phyloP scores from a whole-genome alignment of 2,329 filamentous ascomycete genomes.

The Fusarium nematophilum region DNA sequence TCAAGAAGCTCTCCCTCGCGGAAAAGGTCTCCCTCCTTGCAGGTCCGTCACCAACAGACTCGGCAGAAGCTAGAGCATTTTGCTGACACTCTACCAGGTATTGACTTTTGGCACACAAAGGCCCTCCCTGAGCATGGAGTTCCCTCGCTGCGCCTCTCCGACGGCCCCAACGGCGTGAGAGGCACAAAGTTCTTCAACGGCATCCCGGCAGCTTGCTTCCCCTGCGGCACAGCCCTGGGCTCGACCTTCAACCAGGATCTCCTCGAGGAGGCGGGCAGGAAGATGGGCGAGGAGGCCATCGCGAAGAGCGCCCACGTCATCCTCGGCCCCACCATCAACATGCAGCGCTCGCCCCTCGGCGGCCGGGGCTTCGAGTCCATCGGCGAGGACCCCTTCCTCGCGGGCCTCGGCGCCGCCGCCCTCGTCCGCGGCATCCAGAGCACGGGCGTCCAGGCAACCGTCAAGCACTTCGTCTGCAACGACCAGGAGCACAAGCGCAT shows the following conservation, averaged over 20 bases:
- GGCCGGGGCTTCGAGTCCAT: conserved; percentile 71
- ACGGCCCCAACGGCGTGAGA: conserved; percentile 77
- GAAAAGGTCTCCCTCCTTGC: conserved; percentile 67
- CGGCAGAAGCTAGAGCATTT: not conserved
- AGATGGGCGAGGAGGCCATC: conserved; percentile 65
- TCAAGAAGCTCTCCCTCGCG: conserved; percentile 63
- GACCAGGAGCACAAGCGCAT: conserved; percentile 70
- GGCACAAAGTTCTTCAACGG: conserved; percentile 77
- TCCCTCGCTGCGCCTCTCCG: conserved; percentile 72
- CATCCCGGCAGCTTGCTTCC: conserved; percentile 68
- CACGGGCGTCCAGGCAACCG: conserved; percentile 65
- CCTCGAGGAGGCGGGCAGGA: conserved; percentile 61
- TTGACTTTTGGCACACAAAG: conserved; percentile 78
- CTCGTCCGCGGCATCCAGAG: conserved; percentile 67
- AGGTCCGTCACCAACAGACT: conserved; percentile 47
- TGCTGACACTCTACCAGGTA: conserved; percentile 52
- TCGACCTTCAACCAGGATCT: conserved; percentile 68
- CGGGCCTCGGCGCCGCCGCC: conserved; percentile 64
- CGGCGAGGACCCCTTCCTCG: conserved; percentile 67
- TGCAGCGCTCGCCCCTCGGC: conserved; percentile 69
- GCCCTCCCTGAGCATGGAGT: conserved; percentile 69
- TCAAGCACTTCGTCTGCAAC: conserved; percentile 72
- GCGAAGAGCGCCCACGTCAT: conserved; percentile 69
- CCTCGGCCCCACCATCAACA: conserved; percentile 72
- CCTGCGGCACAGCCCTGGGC: conserved; percentile 68